phyloP scores from a whole-genome alignment of 1,139 yeast genomes.

The Barnettozyma hawaiiensis region DNA sequence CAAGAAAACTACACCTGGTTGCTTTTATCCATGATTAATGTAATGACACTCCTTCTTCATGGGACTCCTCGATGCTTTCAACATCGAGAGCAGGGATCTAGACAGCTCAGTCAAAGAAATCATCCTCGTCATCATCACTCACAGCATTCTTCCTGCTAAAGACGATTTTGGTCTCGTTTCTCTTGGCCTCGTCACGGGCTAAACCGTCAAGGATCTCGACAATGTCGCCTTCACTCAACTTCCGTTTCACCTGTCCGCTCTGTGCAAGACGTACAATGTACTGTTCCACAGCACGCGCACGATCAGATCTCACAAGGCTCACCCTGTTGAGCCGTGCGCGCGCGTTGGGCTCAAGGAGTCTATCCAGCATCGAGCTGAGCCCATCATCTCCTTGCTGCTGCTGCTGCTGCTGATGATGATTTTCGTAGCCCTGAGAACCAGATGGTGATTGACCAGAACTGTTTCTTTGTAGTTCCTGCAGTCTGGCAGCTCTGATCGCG shows the following conservation, averaged over 20 bases:
- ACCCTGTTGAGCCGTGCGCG: slow-evolving; percentile 86
- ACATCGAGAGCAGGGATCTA: too few species aligned
- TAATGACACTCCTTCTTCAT: background rate
- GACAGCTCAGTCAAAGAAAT: slow-evolving; percentile 34
- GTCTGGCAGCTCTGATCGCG: slow-evolving; percentile 84
- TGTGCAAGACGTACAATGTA: slow-evolving; percentile 69
- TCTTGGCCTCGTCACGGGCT: slow-evolving; percentile 68
- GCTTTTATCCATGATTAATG: too few species aligned
- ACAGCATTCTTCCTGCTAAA: slow-evolving; percentile 35
- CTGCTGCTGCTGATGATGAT: too few species aligned
- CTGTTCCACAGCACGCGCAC: slow-evolving; percentile 88
- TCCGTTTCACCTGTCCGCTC: slow-evolving; percentile 69
- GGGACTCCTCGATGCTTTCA: too few species aligned
- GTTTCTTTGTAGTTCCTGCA: slow-evolving; percentile 67
- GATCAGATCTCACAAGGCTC: slow-evolving; percentile 81
- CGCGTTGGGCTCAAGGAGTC: slow-evolving; percentile 73
- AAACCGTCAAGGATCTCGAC: slow-evolving; percentile 80
- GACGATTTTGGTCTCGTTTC: slow-evolving; percentile 56
- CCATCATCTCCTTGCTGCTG: slow-evolving; percentile 6
- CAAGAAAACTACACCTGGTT: too few species aligned
- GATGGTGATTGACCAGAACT: slow-evolving; percentile 14
- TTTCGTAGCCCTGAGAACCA: slow-evolving; percentile 4
- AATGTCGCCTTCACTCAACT: slow-evolving; percentile 71
- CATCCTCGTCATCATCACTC: slow-evolving; percentile 29
- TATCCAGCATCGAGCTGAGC: slow-evolving; percentile 42